phyloP scores from a whole-genome alignment of 257 asterid species.

The Anisodus acutangulus region DNA sequence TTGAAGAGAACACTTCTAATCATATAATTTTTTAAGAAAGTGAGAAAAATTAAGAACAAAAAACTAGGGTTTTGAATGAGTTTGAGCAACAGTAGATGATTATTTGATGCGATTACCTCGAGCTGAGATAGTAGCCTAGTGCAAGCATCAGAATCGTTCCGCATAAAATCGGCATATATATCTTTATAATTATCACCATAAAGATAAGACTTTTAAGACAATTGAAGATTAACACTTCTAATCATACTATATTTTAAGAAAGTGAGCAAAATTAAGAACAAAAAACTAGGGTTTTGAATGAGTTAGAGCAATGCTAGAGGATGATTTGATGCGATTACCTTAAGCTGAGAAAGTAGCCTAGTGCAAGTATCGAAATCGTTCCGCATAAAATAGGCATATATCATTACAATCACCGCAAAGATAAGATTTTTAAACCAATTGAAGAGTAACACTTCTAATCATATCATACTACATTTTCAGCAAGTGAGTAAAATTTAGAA shows the following conservation, averaged over 20 bases:
- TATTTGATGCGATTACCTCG: conserved; percentile 47
- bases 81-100: too few relatives aligned
- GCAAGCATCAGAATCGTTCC: conserved; percentile 70
- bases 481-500: not conserved
- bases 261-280: not conserved
- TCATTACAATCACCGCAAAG: not conserved
- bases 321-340: conserved; percentile 44
- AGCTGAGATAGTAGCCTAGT: conserved; percentile 64
- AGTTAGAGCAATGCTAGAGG: too few relatives aligned
- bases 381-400: conserved; percentile 55
- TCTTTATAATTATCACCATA: not conserved
- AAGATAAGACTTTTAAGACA: not conserved
- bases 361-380: conserved; percentile 66
- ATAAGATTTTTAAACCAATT: not conserved
- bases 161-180: conserved; percentile 49
- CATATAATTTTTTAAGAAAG: not conserved
- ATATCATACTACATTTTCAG: not conserved
- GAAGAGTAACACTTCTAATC: not conserved
- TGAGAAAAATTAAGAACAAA: not conserved
- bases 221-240: not conserved
- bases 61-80: not conserved
- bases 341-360: conserved; percentile 67
- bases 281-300: not conserved
- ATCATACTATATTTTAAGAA: not conserved
- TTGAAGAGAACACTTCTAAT: not conserved